These are phyloP conservation scores for Talaromyces sp. DNA, from an alignment of 2,329 filamentous ascomycete genomes.

Conservation along the genomic window DNA sequence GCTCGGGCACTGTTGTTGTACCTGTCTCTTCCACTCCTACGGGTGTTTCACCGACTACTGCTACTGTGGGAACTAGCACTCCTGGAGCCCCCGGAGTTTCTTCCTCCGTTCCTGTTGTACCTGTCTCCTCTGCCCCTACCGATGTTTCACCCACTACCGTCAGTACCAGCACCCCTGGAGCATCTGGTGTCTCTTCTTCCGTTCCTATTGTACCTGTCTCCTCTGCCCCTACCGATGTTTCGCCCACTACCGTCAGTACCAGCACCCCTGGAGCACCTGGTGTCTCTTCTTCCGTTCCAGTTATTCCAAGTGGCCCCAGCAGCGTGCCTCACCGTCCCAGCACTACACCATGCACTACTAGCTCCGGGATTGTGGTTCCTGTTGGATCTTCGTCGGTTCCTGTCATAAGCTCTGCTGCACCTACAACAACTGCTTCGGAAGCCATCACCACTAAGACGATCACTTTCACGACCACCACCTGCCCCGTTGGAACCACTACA, in stretches of 20 bases:
- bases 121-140: neutral
- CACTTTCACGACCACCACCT: slow-evolving; percentile 18
- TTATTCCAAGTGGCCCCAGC: neutral
- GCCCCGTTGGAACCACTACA: slow-evolving; percentile 16
- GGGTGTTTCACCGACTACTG: neutral
- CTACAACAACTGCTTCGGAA: slow-evolving; percentile 4
- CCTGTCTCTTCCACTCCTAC: neutral
- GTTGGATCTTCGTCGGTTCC: slow-evolving; percentile 1
- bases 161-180: neutral
- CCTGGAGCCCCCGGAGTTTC: neutral
- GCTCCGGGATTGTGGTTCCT: neutral
- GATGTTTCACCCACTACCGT: neutral
- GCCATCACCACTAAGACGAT: slow-evolving; percentile 16
- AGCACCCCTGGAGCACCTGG: neutral
- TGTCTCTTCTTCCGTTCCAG: neutral
- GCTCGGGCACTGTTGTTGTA: neutral
- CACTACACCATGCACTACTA: neutral
- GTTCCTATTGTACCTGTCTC: neutral
- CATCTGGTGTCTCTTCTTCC: neutral
- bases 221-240: neutral
- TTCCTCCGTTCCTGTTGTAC: neutral
- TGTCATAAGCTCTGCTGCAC: neutral
- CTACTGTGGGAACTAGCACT: neutral
- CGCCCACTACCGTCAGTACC: neutral
- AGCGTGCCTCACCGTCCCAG: neutral